Evolutionary conservation across 306 rosid genomes (phyloP), one percentile per base, ranked within the genome.

Genomic region (Trifolium fragiferum): DNA sequence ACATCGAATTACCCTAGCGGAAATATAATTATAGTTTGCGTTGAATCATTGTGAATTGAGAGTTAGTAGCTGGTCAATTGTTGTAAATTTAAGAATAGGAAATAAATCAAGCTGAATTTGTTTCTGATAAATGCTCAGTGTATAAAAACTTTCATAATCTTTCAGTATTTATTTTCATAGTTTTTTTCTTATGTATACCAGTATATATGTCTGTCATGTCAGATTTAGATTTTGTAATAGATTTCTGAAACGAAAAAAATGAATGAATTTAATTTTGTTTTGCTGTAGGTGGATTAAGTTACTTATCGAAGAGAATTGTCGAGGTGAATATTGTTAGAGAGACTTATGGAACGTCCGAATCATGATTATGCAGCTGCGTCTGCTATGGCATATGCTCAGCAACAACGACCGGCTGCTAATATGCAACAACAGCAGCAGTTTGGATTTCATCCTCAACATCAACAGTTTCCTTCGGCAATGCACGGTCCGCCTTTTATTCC

Each of bases 381-480:
- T 76, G 92, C 96, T 38, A 78, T 89, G 84, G 95, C 90, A n/a
- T 93, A 86, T 83, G 90, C 97, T 68, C 95, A 92, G 66, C 98
- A 92, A 33, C 98, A 90, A 78, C 74, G 87, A 18, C 97, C 85
- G 70, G 79, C 89, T 3, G 83, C 87, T 30, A 85, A 83, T 78
- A 83, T 89, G 75, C 97, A 79, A 37, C 97, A 80, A 3, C 90
- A 73, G 23, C 97, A 84, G 50, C 97, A 81, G 76, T 94, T 86
- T 80, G 97, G 96, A 65, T 92, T 87, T 83, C 94, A 87, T 83
- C 90, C 91, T 33, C 97, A 84, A 76, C 99, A 87, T 76, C 97
- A 90, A 75, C 97, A 94, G 80, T 91, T 89, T 78, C 88, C 93
- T 77, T 82, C 91, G 0, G 74, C 91, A 20, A 86, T 88, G 50